Percentiles rank a stretch among this genome's conserved stretches.
Conservation (phyloP, 2,329 filamentous ascomycete genomes). For the Pseudofabraea citricarpa region DNA sequence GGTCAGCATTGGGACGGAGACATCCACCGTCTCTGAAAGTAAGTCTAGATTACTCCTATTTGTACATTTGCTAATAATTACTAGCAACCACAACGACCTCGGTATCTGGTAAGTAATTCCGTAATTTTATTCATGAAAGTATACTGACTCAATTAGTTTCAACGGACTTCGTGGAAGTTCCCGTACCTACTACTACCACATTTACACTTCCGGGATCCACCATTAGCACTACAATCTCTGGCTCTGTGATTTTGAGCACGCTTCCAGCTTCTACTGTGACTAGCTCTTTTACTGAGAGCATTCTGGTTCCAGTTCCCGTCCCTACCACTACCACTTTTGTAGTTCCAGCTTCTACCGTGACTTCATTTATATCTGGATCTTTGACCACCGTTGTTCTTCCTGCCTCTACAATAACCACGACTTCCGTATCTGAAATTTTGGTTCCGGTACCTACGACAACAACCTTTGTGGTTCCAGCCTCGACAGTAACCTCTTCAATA, state of each 20-base stretch:
- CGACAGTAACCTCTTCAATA: background rate
- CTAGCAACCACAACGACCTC: background rate
- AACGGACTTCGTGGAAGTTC: background rate
- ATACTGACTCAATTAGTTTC: background rate
- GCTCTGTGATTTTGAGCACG: conserved; percentile 3
- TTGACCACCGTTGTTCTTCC: conserved; percentile 7
- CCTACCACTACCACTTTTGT: conserved; percentile 1
- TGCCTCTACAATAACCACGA: conserved; percentile 3
- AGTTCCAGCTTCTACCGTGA: conserved; percentile 7
- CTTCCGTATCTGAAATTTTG: background rate
- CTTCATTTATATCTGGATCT: conserved; percentile 7
- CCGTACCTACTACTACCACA: background rate
- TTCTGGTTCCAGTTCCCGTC: background rate
- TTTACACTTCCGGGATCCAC: conserved; percentile 4
- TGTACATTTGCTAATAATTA: background rate
- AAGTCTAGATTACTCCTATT: background rate
- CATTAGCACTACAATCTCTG: conserved; percentile 7
- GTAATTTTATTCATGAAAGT: background rate
- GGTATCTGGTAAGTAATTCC: background rate
- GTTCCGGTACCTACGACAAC: background rate
- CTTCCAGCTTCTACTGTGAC: background rate
- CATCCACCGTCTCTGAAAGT: background rate
- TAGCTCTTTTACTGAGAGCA: background rate
- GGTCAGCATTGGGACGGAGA: background rate
- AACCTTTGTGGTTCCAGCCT: background rate